Evolutionary conservation across 1,139 yeast genomes (phyloP).

Genomic region (Scheffersomyces cryptocercus): DNA sequence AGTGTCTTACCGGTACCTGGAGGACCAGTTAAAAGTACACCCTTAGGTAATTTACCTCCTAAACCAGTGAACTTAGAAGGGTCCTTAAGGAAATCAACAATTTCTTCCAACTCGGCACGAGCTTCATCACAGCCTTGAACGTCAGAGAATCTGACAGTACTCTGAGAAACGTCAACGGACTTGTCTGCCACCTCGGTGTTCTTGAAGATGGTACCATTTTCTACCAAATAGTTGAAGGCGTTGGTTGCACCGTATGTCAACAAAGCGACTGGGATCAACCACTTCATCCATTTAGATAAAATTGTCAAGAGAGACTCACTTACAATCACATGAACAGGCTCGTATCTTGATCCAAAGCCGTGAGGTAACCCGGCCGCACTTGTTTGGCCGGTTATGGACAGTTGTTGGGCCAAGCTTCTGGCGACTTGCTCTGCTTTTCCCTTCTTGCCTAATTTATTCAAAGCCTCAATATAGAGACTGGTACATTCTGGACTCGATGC

Average conservation of each 20-base stretch:
- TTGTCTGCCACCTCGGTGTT: conserved; percentile 74
- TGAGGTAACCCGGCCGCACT: conserved; percentile 31
- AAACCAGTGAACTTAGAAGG: conserved; percentile 94
- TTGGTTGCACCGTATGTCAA: conserved; percentile 72
- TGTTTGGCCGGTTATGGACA: conserved; percentile 21
- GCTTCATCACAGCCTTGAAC: conserved; percentile 99
- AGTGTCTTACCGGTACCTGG: conserved; percentile 99
- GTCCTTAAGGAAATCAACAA: conserved; percentile 93
- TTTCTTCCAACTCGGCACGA: conserved; percentile 92
- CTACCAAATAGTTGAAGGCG: conserved; percentile 77
- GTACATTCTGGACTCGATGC: conserved; percentile 80
- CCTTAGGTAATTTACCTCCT: conserved; percentile 97
- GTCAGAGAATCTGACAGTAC: conserved; percentile 86
- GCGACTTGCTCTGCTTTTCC: conserved; percentile 70
- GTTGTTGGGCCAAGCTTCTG: conserved; percentile 24
- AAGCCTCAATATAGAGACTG: conserved; percentile 73
- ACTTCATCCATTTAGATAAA: conserved; percentile 83
- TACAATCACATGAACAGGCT: conserved; percentile 89
- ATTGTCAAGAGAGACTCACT: conserved; percentile 80
- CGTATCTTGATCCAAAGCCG: conserved; percentile 53
- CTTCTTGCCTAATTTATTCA: conserved; percentile 72
- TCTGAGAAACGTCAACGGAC: conserved; percentile 79
- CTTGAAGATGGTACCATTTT: conserved; percentile 81
- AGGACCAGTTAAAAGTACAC: conserved; percentile 95
- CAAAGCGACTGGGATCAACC: conserved; percentile 81